Evolutionary conservation across 306 rosid genomes (phyloP).

Genomic region (Rosa rugosa): DNA sequence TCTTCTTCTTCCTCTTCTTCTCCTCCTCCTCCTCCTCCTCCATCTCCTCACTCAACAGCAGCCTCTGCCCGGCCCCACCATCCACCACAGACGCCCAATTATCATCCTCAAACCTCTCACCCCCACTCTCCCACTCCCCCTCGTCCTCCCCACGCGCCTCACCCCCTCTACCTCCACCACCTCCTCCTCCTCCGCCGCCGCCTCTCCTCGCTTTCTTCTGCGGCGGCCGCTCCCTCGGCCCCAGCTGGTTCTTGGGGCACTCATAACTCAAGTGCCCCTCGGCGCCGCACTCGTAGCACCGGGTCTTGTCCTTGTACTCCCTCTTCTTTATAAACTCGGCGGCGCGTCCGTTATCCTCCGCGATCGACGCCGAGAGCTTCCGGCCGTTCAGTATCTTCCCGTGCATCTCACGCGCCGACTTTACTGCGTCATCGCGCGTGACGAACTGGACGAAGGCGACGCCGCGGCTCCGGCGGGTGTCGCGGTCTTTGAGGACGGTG

Average conservation of each 20-base stretch:
- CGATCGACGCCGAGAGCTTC: slow-evolving; percentile 67
- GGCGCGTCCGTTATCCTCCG: slow-evolving; percentile 88
- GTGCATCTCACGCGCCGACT: slow-evolving; percentile 53
- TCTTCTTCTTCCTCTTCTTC: slow-evolving; percentile 18
- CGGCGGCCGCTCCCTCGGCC: slow-evolving; percentile 62
- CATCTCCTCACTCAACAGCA: slow-evolving; percentile 33
- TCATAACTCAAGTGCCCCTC: slow-evolving; percentile 79
- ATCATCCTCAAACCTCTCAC: slow-evolving; percentile 64
- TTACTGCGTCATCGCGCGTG: slow-evolving; percentile 61
- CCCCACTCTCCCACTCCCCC: slow-evolving; percentile 34
- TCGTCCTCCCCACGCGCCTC: slow-evolving; percentile 20
- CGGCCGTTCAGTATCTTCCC: slow-evolving; percentile 70
- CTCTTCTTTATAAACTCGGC: slow-evolving; percentile 72
- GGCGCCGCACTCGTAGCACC: slow-evolving; percentile 83
- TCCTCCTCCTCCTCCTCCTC: slow-evolving; percentile 32
- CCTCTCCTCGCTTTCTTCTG: slow-evolving; percentile 38
- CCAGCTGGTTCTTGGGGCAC: slow-evolving; percentile 74
- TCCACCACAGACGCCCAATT: slow-evolving; percentile 92
- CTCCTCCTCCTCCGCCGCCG: slow-evolving; percentile 6
- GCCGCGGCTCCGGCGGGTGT: slow-evolving; percentile 77
- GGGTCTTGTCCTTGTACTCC: slow-evolving; percentile 63
- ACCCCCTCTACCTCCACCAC: slow-evolving; percentile 7
- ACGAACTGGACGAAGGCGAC: slow-evolving; percentile 87
- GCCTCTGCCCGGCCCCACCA: slow-evolving; percentile 45
- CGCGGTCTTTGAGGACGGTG: slow-evolving; percentile 80